Conservation (phyloP, 2,329 filamentous ascomycete species). For the Exophiala oligosperma region DNA sequence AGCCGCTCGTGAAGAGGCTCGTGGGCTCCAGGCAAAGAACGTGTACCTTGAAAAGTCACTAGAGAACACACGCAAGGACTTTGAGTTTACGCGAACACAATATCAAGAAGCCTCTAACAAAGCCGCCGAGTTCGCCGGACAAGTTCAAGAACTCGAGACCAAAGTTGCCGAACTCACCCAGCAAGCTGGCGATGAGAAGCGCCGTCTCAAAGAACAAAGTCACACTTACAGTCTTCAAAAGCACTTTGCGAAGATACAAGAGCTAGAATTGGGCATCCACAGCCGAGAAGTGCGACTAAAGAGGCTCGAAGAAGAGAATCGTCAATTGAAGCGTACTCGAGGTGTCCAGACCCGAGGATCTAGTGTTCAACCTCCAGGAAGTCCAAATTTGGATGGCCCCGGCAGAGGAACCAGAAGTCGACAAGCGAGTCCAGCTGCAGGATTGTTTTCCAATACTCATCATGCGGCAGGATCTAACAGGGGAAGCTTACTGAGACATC, state of each 20-base stretch:
- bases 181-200: constrained; percentile 39
- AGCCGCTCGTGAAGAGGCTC: constrained; percentile 39
- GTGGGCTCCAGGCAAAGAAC: constrained; percentile 25
- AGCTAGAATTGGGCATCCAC: constrained; percentile 39
- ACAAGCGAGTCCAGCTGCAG: constrained; percentile 26
- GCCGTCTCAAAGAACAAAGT: constrained; percentile 41
- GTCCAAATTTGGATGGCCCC: constrained; percentile 22
- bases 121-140: constrained; percentile 42
- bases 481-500: constrained; percentile 21
- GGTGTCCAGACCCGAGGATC: constrained; percentile 32
- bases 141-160: constrained; percentile 39
- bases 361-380: constrained; percentile 30
- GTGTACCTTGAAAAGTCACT: constrained; percentile 39
- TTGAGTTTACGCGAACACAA: constrained; percentile 47
- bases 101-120: constrained; percentile 48
- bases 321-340: constrained; percentile 40
- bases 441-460: constrained; percentile 14
- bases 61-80: constrained; percentile 44
- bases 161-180: constrained; percentile 40
- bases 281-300: constrained; percentile 41
- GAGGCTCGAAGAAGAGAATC: constrained; percentile 47
- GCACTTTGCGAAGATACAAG: constrained; percentile 39
- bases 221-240: constrained; percentile 35
- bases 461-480: constrained; percentile 5
- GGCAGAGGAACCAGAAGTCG: constrained; percentile 23